These are phyloP conservation scores for Tulasnella sp. DNA, from an alignment of 768 basidiomycete species.

Conservation along the genomic window DNA sequence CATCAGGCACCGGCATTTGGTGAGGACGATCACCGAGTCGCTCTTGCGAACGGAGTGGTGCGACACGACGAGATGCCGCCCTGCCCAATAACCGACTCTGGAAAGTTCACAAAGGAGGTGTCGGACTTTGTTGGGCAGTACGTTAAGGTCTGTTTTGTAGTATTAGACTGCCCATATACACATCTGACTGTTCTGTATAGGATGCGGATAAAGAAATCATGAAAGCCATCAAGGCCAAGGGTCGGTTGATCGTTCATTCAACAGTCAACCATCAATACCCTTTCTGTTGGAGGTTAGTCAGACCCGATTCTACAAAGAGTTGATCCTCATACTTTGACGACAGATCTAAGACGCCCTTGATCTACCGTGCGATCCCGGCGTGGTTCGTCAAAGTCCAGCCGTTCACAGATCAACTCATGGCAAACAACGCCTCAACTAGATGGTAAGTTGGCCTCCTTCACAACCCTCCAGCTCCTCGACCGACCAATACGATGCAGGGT, in stretches of 20 bases:
- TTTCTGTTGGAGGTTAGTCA: conserved; percentile 88
- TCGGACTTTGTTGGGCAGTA: conserved; percentile 82
- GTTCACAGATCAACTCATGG: conserved; percentile 79
- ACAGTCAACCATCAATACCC: conserved; percentile 90
- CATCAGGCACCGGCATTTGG: conserved; percentile 98
- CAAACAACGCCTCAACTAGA: conserved; percentile 83
- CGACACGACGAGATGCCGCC: conserved; percentile 88
- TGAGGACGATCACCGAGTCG: conserved; percentile 96
- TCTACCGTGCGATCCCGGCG: conserved; percentile 91
- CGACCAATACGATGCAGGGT: conserved; percentile 54
- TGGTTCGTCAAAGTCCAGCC: conserved; percentile 93
- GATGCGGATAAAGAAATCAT: conserved; percentile 93
- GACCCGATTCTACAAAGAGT: not conserved
- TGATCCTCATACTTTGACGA: conserved; percentile 13
- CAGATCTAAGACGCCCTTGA: conserved; percentile 90
- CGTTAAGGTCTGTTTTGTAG: conserved; percentile 64
- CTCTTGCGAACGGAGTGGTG: conserved; percentile 78
- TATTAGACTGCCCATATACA: not conserved
- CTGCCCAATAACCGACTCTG: conserved; percentile 88
- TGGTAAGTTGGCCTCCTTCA: conserved; percentile 51
- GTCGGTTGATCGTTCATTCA: conserved; percentile 80
- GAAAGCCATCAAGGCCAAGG: conserved; percentile 81
- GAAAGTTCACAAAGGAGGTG: conserved; percentile 83
- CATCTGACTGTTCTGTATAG: conserved; percentile 39
- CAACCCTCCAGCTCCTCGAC: not conserved